Base-by-base conservation (phyloP, 345 rosid genomes). In the Raphanus sativus region DNA sequence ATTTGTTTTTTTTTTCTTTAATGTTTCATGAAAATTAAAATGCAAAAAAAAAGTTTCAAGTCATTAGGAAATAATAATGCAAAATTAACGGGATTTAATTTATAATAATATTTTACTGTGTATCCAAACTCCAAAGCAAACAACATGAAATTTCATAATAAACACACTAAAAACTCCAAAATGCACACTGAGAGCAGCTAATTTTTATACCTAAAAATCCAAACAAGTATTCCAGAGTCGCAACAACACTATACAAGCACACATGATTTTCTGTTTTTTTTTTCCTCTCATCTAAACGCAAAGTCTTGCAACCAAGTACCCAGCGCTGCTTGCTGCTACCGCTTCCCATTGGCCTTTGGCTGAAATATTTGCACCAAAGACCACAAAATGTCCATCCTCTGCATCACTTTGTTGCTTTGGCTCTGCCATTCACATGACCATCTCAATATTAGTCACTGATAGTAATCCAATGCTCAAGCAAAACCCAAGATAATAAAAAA, bases 381-480 rank as follows among this genome's bases (percentile, higher is more conserved):
- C 97, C 98, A 94, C 70, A 94, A 81, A 65, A 94, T 82, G 79
- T 92, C 98, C 97, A 94, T 89, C 84, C 98, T 88, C 70, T 90
- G 94, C 89, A 89, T 85, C 25, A 78, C 81, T 79, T 83, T 87
- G 80, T 85, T 87, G 82, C 85, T 84, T 79, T 87, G 89, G 50
- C 94, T 93, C 98, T 91, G 88, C 80, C 77, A 77, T 72, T 62
- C 69, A 73, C 76, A 67, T 52, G 45, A 64, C 8, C 63, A 25
- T 29, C 32, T 65, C 50, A 1, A 15, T 42, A 42, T 73, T 68
- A 80, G 76, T 69, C 60, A 52, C 8, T 7, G 8, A 50, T 52
- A 52, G 10, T 52, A 6, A 70, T 24, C 40, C 36, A 55, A 21
- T n/a, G 42, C 26, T 28, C 24, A 33, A 32, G 16, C 60, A 29